Conservation (phyloP, 2,329 filamentous ascomycete species). For the Dissoconium aciculare region DNA sequence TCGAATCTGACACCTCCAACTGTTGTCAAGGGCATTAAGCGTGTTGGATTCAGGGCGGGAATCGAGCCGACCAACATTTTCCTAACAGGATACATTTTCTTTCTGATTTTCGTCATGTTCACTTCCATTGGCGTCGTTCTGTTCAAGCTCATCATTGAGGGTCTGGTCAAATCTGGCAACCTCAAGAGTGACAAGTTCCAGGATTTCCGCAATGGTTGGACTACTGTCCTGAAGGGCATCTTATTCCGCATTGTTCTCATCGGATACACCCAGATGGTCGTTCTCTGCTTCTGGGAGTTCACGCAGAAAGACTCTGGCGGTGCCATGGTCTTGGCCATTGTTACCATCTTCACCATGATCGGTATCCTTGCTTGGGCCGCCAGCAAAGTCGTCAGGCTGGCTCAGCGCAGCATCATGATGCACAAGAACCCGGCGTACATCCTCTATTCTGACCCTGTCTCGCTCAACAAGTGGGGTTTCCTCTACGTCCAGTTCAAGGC, state of each 20-base stretch:
- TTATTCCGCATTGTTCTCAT: slow-evolving; percentile 81
- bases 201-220: slow-evolving; percentile 91
- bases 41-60: slow-evolving; percentile 68
- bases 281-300: slow-evolving; percentile 87
- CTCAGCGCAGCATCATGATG: slow-evolving; percentile 73
- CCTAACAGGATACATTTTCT: slow-evolving; percentile 80
- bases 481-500: slow-evolving; percentile 94
- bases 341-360: slow-evolving; percentile 73
- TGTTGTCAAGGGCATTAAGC: slow-evolving; percentile 56
- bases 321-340: slow-evolving; percentile 71
- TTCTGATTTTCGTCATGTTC: slow-evolving; percentile 65
- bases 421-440: slow-evolving; percentile 97
- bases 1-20: slow-evolving; percentile 21
- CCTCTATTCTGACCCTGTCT: slow-evolving; percentile 85
- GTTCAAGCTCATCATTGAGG: slow-evolving; percentile 71
- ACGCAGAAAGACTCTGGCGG: slow-evolving; percentile 73
- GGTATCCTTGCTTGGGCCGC: slow-evolving; percentile 71
- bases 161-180: slow-evolving; percentile 56
- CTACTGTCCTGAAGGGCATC: slow-evolving; percentile 82
- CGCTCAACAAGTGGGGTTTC: slow-evolving; percentile 96
- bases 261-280: slow-evolving; percentile 78
- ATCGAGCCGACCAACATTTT: slow-evolving; percentile 91
- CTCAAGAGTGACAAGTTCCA: slow-evolving; percentile 77
- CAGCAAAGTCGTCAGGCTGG: slow-evolving; percentile 77
- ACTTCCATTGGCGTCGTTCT: slow-evolving; percentile 56